Conservation (phyloP, 2,329 filamentous ascomycete species). For the Penicillium freii region DNA sequence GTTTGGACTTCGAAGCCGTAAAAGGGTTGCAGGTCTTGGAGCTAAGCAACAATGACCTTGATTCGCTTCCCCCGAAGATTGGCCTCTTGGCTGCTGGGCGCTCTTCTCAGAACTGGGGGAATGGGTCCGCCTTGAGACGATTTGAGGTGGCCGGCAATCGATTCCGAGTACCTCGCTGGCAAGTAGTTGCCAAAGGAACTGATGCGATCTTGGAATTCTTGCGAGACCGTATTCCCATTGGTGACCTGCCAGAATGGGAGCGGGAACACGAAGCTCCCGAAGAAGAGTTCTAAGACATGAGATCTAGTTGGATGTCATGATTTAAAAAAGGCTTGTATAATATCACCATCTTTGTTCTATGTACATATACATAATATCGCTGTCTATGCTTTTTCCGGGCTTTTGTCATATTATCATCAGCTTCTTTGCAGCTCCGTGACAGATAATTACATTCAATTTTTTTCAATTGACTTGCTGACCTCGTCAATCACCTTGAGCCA, state of each 20-base stretch:
- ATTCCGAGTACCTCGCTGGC: constrained; percentile 83
- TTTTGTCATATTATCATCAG: constrained; percentile 8
- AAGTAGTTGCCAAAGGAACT: constrained; percentile 80
- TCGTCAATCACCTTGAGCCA: constrained; percentile 50
- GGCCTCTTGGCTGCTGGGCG: constrained; percentile 68
- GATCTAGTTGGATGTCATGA: background rate
- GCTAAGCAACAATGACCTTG: constrained; percentile 80
- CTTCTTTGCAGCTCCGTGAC: constrained; percentile 4
- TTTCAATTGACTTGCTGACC: constrained; percentile 34
- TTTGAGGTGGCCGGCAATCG: constrained; percentile 81
- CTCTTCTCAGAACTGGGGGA: constrained; percentile 35
- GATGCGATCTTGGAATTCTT: constrained; percentile 81
- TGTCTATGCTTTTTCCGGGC: constrained; percentile 10
- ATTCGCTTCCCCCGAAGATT: constrained; percentile 74
- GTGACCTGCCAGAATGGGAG: constrained; percentile 42
- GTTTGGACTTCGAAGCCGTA: constrained; percentile 70
- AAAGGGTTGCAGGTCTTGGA: constrained; percentile 73
- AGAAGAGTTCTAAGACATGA: constrained; percentile 9
- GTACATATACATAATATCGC: constrained; percentile 16
- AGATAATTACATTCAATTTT: constrained; percentile 9
- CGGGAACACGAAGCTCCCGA: constrained; percentile 22
- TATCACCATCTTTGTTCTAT: constrained; percentile 14
- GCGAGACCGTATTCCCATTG: constrained; percentile 67
- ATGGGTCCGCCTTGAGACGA: constrained; percentile 56
- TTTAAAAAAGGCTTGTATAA: constrained; percentile 13